Conservation (phyloP, 805 yeast species). For the Pichia thaimueangensis region DNA sequence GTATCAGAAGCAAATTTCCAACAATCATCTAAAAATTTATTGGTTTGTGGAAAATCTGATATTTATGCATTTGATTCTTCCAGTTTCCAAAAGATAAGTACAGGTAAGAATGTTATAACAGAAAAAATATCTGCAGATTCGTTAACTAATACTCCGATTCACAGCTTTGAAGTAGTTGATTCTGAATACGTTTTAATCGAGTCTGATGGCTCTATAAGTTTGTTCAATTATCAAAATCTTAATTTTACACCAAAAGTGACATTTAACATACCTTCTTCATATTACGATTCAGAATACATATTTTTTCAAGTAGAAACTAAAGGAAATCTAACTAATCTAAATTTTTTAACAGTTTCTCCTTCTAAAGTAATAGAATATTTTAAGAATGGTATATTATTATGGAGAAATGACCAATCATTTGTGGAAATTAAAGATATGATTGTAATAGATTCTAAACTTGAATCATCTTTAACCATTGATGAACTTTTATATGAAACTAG, state of each 20-base stretch:
- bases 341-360: slow-evolving; percentile 13
- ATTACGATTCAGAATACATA: slow-evolving; percentile 16
- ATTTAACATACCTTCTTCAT: slow-evolving; percentile 14
- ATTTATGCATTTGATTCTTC: slow-evolving; percentile 7
- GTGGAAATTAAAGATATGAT: slow-evolving; percentile 32
- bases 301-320: slow-evolving; percentile 7
- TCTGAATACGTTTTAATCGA: slow-evolving; percentile 2
- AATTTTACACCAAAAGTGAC: slow-evolving; percentile 2
- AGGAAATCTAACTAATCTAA: slow-evolving; percentile 7
- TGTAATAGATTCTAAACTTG: slow-evolving; percentile 22
- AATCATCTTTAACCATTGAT: slow-evolving; percentile 20
- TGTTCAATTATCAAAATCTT: slow-evolving; percentile 19
- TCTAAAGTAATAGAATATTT: slow-evolving; percentile 15
- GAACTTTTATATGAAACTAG: slow-evolving; percentile 30
- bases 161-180: slow-evolving; percentile 1
- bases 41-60: slow-evolving; percentile 8
- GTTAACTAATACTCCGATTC: neutral
- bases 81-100: neutral
- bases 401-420: slow-evolving; percentile 42
- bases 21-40: slow-evolving; percentile 1
- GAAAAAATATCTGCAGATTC: slow-evolving; percentile 8
- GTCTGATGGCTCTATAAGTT: slow-evolving; percentile 9
- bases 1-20: slow-evolving; percentile 3
- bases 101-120: slow-evolving; percentile 1
- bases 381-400: slow-evolving; percentile 24